Conservation (phyloP, 2,329 filamentous ascomycete genomes). For the Diaporthe sp. region DNA sequence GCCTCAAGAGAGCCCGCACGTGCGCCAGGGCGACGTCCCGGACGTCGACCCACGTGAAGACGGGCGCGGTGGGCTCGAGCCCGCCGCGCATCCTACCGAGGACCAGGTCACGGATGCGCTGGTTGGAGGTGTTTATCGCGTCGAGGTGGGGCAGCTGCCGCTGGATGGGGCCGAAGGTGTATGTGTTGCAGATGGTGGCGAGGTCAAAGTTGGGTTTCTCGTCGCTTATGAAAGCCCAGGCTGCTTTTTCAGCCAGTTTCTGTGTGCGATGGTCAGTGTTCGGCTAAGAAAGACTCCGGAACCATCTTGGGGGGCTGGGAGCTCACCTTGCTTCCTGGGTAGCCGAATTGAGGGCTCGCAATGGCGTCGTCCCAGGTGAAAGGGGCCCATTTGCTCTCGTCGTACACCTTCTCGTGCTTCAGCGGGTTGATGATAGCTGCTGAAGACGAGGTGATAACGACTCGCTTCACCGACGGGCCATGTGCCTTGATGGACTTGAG, state of each 20-base stretch:
- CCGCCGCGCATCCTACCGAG: constrained; percentile 70
- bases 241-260: constrained; percentile 73
- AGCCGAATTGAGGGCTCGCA: constrained; percentile 45
- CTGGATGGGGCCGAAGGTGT: constrained; percentile 73
- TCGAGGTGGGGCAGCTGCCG: constrained; percentile 73
- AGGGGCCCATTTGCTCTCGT: constrained; percentile 55
- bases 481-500: constrained; percentile 60
- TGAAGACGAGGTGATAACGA: constrained; percentile 68
- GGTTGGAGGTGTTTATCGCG: constrained; percentile 80
- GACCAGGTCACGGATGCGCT: constrained; percentile 73
- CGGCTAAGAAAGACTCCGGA: background rate
- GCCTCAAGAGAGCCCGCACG: constrained; percentile 15
- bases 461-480: constrained; percentile 68
- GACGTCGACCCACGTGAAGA: constrained; percentile 46
- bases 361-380: constrained; percentile 53
- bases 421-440: constrained; percentile 56
- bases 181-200: constrained; percentile 71
- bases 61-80: constrained; percentile 52
- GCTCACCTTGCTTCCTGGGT: constrained; percentile 61
- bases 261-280: constrained; percentile 31
- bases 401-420: constrained; percentile 53
- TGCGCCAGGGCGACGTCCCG: constrained; percentile 35
- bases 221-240: constrained; percentile 73
- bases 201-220: constrained; percentile 71
- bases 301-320: background rate